Evolutionary conservation across 495 filamentous ascomycete genomes (phyloP), one percentile per base, ranked within the genome.

Genomic region (Glarea lozoyensis): DNA sequence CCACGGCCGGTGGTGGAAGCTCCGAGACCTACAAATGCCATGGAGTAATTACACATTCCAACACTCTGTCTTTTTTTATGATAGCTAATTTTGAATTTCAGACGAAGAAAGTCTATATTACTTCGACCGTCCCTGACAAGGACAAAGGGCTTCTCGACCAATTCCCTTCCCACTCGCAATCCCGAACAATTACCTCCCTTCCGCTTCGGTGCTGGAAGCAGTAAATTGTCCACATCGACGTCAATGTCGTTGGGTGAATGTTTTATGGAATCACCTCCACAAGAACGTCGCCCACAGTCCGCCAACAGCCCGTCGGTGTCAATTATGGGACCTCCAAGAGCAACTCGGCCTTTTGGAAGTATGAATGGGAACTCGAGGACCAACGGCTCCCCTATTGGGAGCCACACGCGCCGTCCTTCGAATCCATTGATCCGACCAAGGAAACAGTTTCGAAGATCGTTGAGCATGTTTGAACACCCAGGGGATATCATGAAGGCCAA

Each of bases 391-490:
- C 50, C 54, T 19, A 57, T 53, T 23, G 49, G 53, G 33, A 46
- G 25, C 33, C 54, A 53, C 31, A 42, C 37, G 9, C 29, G 54
- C 13, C 85, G 86, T 39, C 71, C 71, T 9, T 79, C 81, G 9
- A 84, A 82, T 51, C 81, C 78, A 15, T 73, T 78, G 41, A 70
- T 75, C 60, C 81, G 90, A 37, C 84, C 87, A 11, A 78, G 88
- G 48, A 94, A 93, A 58, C 84, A 86, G 47, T 89, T 87, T 49
- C 78, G 92, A 21, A 77, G 92, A 39, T 94, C 90, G 30, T 69
- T 94, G 56, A 96, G 90, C 68, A 97, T 98, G 92, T 97, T 89
- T 63, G 92, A 97, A 60, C 77, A 82, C 55, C 82, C 89, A 0
- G 85, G 75, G 42, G 92, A 97, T 56, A 72, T 95, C 16, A 82